Conservation (phyloP, 306 rosid species). For the Dryas alaskensis region DNA sequence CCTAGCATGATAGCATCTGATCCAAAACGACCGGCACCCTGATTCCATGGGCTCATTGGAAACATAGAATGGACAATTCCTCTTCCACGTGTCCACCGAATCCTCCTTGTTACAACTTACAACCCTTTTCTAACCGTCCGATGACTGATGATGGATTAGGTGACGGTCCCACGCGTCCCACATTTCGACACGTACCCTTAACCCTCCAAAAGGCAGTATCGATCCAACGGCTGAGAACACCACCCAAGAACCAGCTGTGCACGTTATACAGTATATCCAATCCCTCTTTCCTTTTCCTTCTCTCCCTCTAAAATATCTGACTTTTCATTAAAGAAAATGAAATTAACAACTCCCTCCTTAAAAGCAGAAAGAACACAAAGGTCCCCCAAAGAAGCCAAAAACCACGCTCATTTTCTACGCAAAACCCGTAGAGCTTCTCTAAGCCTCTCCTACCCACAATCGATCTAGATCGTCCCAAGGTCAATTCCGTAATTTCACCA, state of each 20-base stretch:
- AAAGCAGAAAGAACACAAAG: constrained; percentile 29
- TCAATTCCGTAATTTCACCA: constrained; percentile 52
- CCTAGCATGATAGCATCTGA: constrained; percentile 6
- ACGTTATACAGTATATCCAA: constrained; percentile 27
- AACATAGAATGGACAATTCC: constrained; percentile 31
- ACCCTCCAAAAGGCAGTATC: constrained; percentile 22
- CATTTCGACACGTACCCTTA: constrained; percentile 38
- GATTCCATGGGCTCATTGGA: constrained; percentile 17
- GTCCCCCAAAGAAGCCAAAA: constrained; percentile 36
- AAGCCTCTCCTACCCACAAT: constrained; percentile 11
- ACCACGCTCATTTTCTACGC: constrained; percentile 44
- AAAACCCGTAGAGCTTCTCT: constrained; percentile 24
- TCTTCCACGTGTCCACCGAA: constrained; percentile 41
- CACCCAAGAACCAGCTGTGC: constrained; percentile 40
- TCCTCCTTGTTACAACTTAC: neutral
- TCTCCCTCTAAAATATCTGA: constrained; percentile 15
- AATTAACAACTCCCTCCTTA: constrained; percentile 30
- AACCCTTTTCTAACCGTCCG: constrained; percentile 44
- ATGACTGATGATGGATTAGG: constrained; percentile 12
- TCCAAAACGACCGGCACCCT: neutral
- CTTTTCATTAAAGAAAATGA: constrained; percentile 27
- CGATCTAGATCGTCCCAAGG: constrained; percentile 57
- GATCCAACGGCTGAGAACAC: constrained; percentile 54
- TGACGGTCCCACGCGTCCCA: constrained; percentile 21
- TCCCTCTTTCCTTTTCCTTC: constrained; percentile 9